Conservation (phyloP, 1,284 basidiomycete genomes). For the Mycena sp. region DNA sequence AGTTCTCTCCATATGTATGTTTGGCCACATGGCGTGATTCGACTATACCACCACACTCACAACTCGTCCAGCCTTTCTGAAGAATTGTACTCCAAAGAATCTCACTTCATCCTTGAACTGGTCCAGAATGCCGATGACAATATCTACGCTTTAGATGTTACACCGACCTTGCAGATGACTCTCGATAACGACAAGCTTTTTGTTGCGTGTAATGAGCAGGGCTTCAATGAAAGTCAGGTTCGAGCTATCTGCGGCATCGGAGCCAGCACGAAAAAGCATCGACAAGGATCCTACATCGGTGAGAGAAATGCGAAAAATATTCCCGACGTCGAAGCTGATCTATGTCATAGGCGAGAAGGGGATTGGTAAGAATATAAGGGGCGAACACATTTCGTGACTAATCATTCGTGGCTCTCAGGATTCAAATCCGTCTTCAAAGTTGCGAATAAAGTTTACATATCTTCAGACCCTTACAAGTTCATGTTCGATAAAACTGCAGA, state of each 20-base stretch:
- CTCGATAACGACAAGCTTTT: background rate
- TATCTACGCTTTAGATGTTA: background rate
- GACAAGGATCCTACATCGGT: conserved; percentile 5
- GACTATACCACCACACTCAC: too few relatives aligned
- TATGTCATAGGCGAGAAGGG: conserved; percentile 1
- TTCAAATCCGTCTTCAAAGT: conserved; percentile 18
- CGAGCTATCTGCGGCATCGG: conserved; percentile 12
- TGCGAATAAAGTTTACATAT: conserved; percentile 13
- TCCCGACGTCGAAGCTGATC: background rate
- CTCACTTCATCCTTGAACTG: conserved; percentile 13
- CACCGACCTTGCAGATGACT: background rate
- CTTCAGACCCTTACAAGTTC: conserved; percentile 5
- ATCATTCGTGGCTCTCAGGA: background rate
- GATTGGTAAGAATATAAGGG: background rate
- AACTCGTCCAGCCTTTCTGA: background rate
- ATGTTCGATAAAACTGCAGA: conserved; percentile 7
- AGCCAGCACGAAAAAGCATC: conserved; percentile 16
- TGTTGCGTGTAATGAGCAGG: conserved; percentile 8
- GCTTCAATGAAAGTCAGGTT: conserved; percentile 2
- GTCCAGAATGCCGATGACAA: conserved; percentile 20
- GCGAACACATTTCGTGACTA: background rate
- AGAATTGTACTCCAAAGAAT: conserved; percentile 6
- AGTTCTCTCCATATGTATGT: too few relatives aligned
- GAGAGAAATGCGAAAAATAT: background rate
- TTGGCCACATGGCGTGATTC: too few relatives aligned